phyloP scores from a whole-genome alignment of 2,329 filamentous ascomycete genomes.

The Neonectria sp. region DNA sequence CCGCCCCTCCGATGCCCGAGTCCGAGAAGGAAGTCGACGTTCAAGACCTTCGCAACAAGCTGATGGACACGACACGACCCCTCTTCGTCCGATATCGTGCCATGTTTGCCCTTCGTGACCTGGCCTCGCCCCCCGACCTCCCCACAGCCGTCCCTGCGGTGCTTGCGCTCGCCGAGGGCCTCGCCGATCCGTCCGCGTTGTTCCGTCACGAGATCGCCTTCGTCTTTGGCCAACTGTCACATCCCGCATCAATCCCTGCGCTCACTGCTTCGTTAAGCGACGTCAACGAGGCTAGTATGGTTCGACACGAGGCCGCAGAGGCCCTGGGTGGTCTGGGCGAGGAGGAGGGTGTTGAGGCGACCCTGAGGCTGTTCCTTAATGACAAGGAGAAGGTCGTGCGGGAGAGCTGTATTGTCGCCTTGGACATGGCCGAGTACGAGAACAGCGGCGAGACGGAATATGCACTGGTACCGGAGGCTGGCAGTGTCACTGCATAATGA shows the following conservation, averaged over 20 bases:
- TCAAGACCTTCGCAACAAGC: constrained; percentile 79
- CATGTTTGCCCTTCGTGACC: constrained; percentile 97
- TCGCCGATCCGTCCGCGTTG: constrained; percentile 88
- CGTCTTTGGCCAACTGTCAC: constrained; percentile 95
- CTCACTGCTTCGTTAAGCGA: constrained; percentile 85
- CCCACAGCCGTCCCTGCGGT: constrained; percentile 92
- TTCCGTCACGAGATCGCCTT: constrained; percentile 99
- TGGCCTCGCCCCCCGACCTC: constrained; percentile 92
- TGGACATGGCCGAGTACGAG: constrained; percentile 99
- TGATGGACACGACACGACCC: constrained; percentile 84
- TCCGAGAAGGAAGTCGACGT: constrained; percentile 81
- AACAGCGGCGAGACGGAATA: constrained; percentile 91
- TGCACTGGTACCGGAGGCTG: constrained; percentile 83
- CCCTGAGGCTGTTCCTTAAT: constrained; percentile 84
- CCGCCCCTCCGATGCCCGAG: constrained; percentile 88
- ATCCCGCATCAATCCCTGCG: constrained; percentile 96
- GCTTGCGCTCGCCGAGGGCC: constrained; percentile 86
- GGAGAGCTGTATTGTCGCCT: constrained; percentile 93
- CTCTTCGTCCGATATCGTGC: constrained; percentile 96
- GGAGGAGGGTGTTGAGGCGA: constrained; percentile 92
- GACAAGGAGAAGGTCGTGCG: constrained; percentile 95
- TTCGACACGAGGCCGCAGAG: constrained; percentile 97
- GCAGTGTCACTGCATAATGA: constrained; percentile 58
- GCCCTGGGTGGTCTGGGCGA: constrained; percentile 94
- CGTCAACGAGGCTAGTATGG: constrained; percentile 91